Conservation (phyloP, 257 asterid genomes). For the Anisodus acutangulus region DNA sequence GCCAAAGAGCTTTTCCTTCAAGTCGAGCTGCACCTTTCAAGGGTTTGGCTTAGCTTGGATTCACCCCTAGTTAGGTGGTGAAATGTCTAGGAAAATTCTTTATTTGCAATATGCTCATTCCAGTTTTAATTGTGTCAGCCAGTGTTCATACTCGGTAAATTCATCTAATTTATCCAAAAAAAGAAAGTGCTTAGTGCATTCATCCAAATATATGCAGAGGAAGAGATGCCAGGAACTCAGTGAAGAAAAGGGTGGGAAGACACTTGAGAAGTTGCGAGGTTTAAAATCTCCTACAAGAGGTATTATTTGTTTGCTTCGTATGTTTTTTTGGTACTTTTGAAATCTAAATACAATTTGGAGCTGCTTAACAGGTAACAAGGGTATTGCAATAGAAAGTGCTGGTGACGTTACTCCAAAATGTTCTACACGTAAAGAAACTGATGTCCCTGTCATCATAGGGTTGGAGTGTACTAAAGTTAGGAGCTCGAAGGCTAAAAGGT, state of each 20-base stretch:
- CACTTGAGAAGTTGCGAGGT: constrained; percentile 36
- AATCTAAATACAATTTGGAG: constrained; percentile 34
- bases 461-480: constrained; percentile 61
- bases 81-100: constrained; percentile 12
- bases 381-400: constrained; percentile 40
- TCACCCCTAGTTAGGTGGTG: background rate
- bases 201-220: constrained; percentile 45
- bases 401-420: constrained; percentile 45
- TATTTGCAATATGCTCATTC: background rate
- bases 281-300: constrained; percentile 21
- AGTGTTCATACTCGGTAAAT: constrained; percentile 11
- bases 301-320: background rate
- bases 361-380: constrained; percentile 51
- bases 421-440: constrained; percentile 37
- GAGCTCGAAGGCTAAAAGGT: constrained; percentile 42
- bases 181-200: background rate
- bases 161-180: background rate
- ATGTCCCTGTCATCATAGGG: constrained; percentile 56
- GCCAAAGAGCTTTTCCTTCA: background rate
- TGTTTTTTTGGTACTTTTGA: background rate
- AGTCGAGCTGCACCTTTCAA: background rate
- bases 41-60: background rate
- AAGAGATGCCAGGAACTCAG: constrained; percentile 47
- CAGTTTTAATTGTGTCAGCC: background rate
- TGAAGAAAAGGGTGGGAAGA: constrained; percentile 37